These are phyloP conservation scores for Lithohypha guttulata DNA, from an alignment of 2,329 filamentous ascomycete genomes.

Conservation along the genomic window DNA sequence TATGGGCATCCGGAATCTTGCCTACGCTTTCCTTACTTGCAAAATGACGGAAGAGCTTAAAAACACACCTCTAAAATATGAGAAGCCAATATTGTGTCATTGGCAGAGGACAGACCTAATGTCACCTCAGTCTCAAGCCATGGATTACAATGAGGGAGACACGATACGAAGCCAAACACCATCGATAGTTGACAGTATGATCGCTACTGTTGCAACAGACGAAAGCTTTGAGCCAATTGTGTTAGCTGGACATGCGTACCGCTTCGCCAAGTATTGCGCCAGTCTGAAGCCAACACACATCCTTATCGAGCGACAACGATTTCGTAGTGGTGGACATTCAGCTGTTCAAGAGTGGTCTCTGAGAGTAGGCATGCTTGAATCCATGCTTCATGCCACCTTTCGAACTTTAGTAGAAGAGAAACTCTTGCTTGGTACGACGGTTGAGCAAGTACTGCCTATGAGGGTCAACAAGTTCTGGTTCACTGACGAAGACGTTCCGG, in stretches of 20 bases:
- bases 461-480: constrained; percentile 49
- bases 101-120: constrained; percentile 1
- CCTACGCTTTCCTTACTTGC: constrained; percentile 51
- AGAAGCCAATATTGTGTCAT: neutral
- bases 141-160: neutral
- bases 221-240: constrained; percentile 43
- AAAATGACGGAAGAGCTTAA: neutral
- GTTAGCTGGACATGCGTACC: constrained; percentile 47
- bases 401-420: constrained; percentile 41
- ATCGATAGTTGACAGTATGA: neutral
- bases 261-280: constrained; percentile 35
- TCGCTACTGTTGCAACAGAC: constrained; percentile 17
- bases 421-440: constrained; percentile 30
- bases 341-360: constrained; percentile 73
- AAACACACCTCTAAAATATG: neutral
- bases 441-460: constrained; percentile 44
- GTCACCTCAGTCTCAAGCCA: too few species aligned
- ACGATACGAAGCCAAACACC: neutral
- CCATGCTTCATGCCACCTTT: constrained; percentile 65
- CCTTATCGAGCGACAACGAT: constrained; percentile 58
- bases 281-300: constrained; percentile 55
- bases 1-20: constrained; percentile 73
- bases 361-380: constrained; percentile 69
- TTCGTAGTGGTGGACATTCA: constrained; percentile 51
- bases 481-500: constrained; percentile 36